A percentile compares a stretch with the other conserved stretches of the same genome.
Conservation (phyloP, 768 basidiomycete species). For the Suillus clintonianus region DNA sequence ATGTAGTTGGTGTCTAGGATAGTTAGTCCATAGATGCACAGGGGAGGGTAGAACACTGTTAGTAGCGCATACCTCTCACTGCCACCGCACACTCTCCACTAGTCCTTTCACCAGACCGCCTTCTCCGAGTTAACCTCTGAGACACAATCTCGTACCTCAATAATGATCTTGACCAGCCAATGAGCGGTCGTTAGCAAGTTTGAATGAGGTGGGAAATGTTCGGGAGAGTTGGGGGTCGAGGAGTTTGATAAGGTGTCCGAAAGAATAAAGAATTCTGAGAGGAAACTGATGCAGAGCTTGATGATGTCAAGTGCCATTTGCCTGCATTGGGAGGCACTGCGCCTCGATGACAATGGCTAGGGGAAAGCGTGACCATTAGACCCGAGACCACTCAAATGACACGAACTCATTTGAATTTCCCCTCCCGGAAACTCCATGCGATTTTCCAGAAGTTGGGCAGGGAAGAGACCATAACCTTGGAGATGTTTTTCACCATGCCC, state of each 20-base stretch:
- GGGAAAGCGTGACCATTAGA: constrained; percentile 14
- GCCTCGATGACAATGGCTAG: constrained; percentile 52
- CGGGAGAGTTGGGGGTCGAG: constrained; percentile 43
- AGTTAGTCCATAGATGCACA: constrained; percentile 6
- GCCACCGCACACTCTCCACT: constrained; percentile 83
- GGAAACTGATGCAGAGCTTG: constrained; percentile 78
- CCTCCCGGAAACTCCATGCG: constrained; percentile 87
- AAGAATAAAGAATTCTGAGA: constrained; percentile 85
- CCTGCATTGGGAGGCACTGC: constrained; percentile 80
- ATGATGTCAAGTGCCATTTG: constrained; percentile 89
- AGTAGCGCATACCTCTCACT: constrained; percentile 59
- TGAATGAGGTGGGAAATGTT: constrained; percentile 66
- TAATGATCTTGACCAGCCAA: constrained; percentile 77
- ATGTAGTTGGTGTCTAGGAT: constrained; percentile 77
- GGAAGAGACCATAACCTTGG: constrained; percentile 79
- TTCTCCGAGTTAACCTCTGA: constrained; percentile 80
- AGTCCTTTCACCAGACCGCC: constrained; percentile 72
- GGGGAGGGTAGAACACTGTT: neutral
- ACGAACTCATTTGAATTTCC: constrained; percentile 80
- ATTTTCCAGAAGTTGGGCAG: constrained; percentile 96
- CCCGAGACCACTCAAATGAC: neutral
- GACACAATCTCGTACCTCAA: constrained; percentile 84
- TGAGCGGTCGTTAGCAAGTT: constrained; percentile 83
- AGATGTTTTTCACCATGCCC: constrained; percentile 82
- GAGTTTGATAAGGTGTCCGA: constrained; percentile 71